A percentile compares a stretch with the other conserved stretches of the same genome.
Conservation (phyloP, 1,284 basidiomycete genomes). For the Leccinum fuscescens region DNA sequence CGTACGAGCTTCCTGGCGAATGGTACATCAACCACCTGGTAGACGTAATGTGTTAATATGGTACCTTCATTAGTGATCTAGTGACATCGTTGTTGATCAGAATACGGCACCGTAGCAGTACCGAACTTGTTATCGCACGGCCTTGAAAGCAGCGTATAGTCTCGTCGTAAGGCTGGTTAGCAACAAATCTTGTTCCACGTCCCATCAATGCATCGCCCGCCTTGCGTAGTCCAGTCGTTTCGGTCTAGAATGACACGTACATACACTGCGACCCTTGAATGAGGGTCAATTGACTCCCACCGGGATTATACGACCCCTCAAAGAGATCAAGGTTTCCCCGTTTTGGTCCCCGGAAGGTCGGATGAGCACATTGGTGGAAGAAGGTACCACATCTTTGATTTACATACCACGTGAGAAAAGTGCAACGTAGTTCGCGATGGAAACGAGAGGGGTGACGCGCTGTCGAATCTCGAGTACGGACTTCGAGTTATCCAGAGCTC, state of each 20-base stretch:
- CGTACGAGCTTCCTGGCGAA: background rate
- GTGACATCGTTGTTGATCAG: background rate
- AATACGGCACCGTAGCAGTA: background rate
- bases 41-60: background rate
- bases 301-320: background rate
- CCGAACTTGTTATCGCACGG: background rate
- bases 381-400: background rate
- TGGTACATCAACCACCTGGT: background rate
- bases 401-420: background rate
- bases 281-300: background rate
- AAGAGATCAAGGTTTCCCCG: background rate
- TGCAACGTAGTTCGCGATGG: background rate
- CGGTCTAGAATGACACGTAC: background rate
- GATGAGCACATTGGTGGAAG: background rate
- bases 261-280: background rate
- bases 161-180: background rate
- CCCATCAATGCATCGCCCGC: background rate
- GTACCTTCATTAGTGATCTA: background rate
- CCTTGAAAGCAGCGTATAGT: background rate
- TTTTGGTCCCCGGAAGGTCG: background rate
- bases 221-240: background rate
- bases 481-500: background rate
- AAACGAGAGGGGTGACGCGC: background rate
- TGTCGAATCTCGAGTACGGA: background rate
- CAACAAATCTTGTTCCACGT: background rate